Percentiles rank a stretch among this genome's conserved stretches.
These are phyloP conservation scores for Didymella lethalis DNA, from an alignment of 2,329 filamentous ascomycete species.

Conservation along the genomic window DNA sequence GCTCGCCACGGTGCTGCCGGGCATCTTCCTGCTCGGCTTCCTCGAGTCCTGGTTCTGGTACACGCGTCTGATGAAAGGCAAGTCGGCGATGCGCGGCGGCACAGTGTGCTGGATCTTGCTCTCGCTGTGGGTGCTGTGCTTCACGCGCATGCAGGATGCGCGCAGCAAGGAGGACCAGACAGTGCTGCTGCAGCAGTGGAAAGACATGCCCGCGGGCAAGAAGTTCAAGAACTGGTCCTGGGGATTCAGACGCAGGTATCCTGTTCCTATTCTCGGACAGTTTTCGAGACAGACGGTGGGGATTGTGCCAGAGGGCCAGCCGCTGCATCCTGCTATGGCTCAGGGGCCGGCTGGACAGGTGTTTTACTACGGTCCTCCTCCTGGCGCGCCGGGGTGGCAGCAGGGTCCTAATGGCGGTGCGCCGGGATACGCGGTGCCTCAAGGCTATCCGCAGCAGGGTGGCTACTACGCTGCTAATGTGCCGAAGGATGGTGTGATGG, in stretches of 20 bases:
- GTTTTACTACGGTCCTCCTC: slow-evolving; percentile 37
- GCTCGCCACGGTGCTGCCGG: slow-evolving; percentile 37
- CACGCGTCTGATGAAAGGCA: slow-evolving; percentile 46
- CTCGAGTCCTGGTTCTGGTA: slow-evolving; percentile 48
- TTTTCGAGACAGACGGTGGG: slow-evolving; percentile 41
- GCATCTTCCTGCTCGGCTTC: slow-evolving; percentile 44
- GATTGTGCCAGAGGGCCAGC: slow-evolving; percentile 38
- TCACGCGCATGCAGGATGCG: slow-evolving; percentile 43
- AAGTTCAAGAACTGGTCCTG: slow-evolving; percentile 47
- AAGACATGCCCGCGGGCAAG: slow-evolving; percentile 34
- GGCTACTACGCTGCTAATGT: slow-evolving; percentile 28
- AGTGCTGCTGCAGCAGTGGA: slow-evolving; percentile 42
- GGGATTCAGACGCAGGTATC: slow-evolving; percentile 43
- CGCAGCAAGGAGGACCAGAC: slow-evolving; percentile 44
- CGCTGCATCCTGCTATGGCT: slow-evolving; percentile 35
- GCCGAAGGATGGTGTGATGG: slow-evolving; percentile 24
- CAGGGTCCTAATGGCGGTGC: slow-evolving; percentile 28
- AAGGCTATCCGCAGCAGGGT: slow-evolving; percentile 30
- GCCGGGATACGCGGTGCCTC: slow-evolving; percentile 24
- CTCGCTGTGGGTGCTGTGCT: slow-evolving; percentile 42
- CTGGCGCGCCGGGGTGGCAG: slow-evolving; percentile 33
- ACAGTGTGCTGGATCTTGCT: slow-evolving; percentile 44
- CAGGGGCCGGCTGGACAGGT: slow-evolving; percentile 32
- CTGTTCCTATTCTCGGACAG: slow-evolving; percentile 41
- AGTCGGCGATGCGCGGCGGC: slow-evolving; percentile 41